Evolutionary conservation across 371 early-diverging fungal species (phyloP).

Genomic region (Capillidium heterosporum): DNA sequence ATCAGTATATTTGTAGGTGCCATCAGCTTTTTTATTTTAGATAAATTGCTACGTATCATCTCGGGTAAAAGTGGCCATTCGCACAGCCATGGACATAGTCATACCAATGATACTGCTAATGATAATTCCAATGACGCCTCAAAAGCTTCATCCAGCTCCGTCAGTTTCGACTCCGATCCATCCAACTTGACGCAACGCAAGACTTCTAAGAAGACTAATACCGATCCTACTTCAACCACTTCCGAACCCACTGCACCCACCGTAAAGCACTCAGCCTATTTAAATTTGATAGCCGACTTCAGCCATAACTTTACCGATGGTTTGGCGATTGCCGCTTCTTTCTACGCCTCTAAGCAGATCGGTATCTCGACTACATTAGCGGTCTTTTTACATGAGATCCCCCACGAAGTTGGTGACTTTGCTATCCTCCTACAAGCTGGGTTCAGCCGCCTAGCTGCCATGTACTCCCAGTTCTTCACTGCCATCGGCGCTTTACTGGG

Average conservation of each 20-base stretch:
- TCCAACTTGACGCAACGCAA: not conserved
- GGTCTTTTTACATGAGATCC: constrained; percentile 86
- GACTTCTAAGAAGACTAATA: not conserved
- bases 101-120: constrained; percentile 14
- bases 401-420: constrained; percentile 84
- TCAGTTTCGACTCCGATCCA: not conserved
- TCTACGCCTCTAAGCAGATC: constrained; percentile 60
- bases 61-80: constrained; percentile 37
- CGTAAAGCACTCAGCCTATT: constrained; percentile 54
- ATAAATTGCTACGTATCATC: constrained; percentile 64
- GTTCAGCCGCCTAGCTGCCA: constrained; percentile 47
- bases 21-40: constrained; percentile 52
- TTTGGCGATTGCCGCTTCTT: constrained; percentile 76
- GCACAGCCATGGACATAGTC: constrained; percentile 33
- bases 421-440: constrained; percentile 76
- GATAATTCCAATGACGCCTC: constrained; percentile 4
- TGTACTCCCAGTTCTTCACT: constrained; percentile 69
- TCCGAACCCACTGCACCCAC: not conserved
- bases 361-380: constrained; percentile 77
- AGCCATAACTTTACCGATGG: constrained; percentile 88
- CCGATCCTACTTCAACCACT: too few species aligned
- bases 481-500: constrained; percentile 68
- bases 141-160: not conserved
- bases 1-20: constrained; percentile 55
- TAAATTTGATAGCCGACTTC: constrained; percentile 72